phyloP scores from a whole-genome alignment of 345 rosid species.

The Kernera saxatilis region DNA sequence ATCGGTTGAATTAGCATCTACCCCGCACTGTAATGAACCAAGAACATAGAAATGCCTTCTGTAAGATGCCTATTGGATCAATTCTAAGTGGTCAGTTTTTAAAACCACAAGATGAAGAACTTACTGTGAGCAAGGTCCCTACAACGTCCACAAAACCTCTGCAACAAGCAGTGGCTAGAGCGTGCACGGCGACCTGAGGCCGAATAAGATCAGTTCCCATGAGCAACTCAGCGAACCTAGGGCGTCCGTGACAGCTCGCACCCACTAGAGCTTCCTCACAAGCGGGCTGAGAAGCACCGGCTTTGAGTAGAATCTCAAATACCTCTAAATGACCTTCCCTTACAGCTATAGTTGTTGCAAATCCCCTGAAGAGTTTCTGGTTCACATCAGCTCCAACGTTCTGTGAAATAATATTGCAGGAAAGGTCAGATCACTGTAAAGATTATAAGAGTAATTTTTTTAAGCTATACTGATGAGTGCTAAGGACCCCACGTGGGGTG shows the following conservation, averaged over 20 bases:
- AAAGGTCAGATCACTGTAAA: constrained; percentile 9
- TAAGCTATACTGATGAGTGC: background rate
- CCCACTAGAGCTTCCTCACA: constrained; percentile 93
- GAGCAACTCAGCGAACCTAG: constrained; percentile 64
- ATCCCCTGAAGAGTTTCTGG: constrained; percentile 90
- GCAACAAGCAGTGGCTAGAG: constrained; percentile 80
- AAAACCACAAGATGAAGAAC: background rate
- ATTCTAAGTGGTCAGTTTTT: background rate
- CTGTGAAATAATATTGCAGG: constrained; percentile 37
- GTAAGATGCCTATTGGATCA: background rate
- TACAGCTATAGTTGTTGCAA: constrained; percentile 85
- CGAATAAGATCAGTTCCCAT: constrained; percentile 84
- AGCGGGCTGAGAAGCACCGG: constrained; percentile 88
- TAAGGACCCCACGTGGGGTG: constrained; percentile 13
- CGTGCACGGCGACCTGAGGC: constrained; percentile 83
- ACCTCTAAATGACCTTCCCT: constrained; percentile 85
- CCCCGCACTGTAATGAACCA: constrained; percentile 62
- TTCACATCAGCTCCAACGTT: constrained; percentile 88
- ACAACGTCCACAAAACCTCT: constrained; percentile 76
- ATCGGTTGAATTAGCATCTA: constrained; percentile 55
- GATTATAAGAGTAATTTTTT: background rate
- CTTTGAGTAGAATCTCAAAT: constrained; percentile 77
- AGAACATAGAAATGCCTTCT: background rate
- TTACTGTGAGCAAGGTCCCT: constrained; percentile 66
- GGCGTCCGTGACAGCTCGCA: constrained; percentile 75